A percentile compares a stretch with the other conserved stretches of the same genome.
Evolutionary conservation across 169 alveolate species (phyloP).

Genomic region (Pseudocohnilembus persalinus): DNA sequence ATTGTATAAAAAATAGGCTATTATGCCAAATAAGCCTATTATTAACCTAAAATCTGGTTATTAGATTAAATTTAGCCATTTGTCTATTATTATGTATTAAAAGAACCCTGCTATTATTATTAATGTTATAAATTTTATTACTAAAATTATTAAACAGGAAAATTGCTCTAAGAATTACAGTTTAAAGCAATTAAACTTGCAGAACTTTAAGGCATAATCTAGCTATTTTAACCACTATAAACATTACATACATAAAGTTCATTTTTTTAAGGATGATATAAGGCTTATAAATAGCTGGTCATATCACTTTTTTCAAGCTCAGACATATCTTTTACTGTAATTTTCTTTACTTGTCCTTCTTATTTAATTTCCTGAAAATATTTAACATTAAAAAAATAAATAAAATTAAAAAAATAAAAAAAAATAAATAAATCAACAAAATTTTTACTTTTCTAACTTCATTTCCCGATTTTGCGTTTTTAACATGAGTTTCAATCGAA

Average conservation of each 20-base stretch:
- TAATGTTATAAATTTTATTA: too few relatives aligned
- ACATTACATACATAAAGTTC: neutral
- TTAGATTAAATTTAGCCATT: neutral
- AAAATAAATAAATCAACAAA: neutral
- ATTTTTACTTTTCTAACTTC: neutral
- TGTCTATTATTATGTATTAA: neutral
- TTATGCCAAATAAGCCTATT: too few relatives aligned
- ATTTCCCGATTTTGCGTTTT: neutral
- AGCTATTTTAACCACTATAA: neutral
- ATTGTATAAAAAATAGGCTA: too few relatives aligned
- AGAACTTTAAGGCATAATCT: neutral
- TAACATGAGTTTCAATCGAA: neutral
- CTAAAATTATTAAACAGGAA: neutral
- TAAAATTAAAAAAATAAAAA: too few relatives aligned
- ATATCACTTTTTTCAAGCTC: neutral
- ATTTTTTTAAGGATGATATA: neutral
- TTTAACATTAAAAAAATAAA: too few relatives aligned
- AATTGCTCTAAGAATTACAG: neutral
- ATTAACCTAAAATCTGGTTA: neutral
- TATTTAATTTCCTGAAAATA: neutral
- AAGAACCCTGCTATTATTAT: too few relatives aligned
- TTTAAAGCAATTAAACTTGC: too few relatives aligned
- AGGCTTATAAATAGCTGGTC: neutral
- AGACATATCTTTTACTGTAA: neutral
- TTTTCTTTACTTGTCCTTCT: neutral